phyloP scores from a whole-genome alignment of 192 early-diverging fungal genomes.

The Entrophospora sp. region DNA sequence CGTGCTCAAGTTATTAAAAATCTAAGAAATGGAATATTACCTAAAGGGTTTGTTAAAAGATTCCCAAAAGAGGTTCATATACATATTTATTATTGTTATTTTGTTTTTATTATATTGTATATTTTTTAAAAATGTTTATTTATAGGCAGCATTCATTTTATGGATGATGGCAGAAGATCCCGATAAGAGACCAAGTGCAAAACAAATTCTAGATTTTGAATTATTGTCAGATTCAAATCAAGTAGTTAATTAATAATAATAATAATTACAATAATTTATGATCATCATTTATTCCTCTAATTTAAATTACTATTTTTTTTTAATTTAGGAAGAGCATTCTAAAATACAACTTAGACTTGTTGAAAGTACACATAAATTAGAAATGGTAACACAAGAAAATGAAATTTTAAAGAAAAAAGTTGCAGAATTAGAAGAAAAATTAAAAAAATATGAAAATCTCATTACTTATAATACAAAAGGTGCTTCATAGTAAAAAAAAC shows the following conservation, averaged over 20 bases:
- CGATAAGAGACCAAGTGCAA: constrained; percentile 53
- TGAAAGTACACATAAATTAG: constrained; percentile 13
- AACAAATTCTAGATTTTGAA: constrained; percentile 64
- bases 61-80: constrained; percentile 60
- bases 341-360: constrained; percentile 12
- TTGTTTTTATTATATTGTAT: neutral
- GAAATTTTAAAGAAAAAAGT: constrained; percentile 5
- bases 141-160: constrained; percentile 66
- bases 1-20: constrained; percentile 59
- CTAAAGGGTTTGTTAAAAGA: constrained; percentile 52
- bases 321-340: neutral
- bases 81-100: neutral
- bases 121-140: constrained; percentile 4
- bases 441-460: neutral
- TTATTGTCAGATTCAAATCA: constrained; percentile 19
- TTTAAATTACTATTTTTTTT: too few relatives aligned
- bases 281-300: too few relatives aligned
- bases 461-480: too few relatives aligned
- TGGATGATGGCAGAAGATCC: constrained; percentile 78
- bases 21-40: constrained; percentile 60
- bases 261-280: too few relatives aligned
- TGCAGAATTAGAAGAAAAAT: constrained; percentile 9
- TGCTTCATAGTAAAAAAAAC: too few relatives aligned
- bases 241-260: neutral
- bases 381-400: constrained; percentile 3